These are phyloP conservation scores for Trichocomaceae sp. DNA, from an alignment of 2,329 filamentous ascomycete genomes.

Conservation along the genomic window DNA sequence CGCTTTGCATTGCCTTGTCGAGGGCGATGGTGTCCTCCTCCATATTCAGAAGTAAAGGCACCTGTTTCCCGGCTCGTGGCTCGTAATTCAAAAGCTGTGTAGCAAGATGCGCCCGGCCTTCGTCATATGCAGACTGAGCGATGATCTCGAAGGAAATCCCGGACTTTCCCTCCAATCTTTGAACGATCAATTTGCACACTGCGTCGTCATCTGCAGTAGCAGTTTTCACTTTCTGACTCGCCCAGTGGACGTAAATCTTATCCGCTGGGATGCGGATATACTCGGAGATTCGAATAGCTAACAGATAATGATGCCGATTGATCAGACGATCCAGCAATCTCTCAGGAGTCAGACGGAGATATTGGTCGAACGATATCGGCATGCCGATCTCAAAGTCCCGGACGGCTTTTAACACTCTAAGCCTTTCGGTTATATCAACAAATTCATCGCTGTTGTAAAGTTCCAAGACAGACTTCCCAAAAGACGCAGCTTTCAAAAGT, in stretches of 20 bases:
- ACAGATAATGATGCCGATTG: constrained; percentile 81
- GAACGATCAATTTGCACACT: constrained; percentile 79
- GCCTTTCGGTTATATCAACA: constrained; percentile 92
- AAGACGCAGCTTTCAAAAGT: constrained; percentile 90
- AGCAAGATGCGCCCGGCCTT: constrained; percentile 80
- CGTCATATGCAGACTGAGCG: constrained; percentile 85
- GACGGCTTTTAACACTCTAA: constrained; percentile 87
- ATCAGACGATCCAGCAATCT: constrained; percentile 78
- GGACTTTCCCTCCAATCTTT: constrained; percentile 76
- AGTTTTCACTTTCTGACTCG: constrained; percentile 82
- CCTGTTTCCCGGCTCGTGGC: constrained; percentile 88
- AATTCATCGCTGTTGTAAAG: constrained; percentile 98
- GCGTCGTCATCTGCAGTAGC: constrained; percentile 81
- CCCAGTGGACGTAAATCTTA: constrained; percentile 94
- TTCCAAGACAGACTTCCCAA: constrained; percentile 94
- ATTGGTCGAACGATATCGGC: constrained; percentile 89
- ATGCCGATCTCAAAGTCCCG: constrained; percentile 87
- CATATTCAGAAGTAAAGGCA: constrained; percentile 87
- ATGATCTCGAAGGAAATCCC: constrained; percentile 96
- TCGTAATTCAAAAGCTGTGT: constrained; percentile 91
- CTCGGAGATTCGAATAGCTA: constrained; percentile 80
- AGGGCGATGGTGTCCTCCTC: constrained; percentile 91
- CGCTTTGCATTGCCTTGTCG: constrained; percentile 93
- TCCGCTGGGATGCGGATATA: constrained; percentile 82
- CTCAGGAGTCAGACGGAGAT: constrained; percentile 81